Evolutionary conservation across 768 basidiomycete species (phyloP).

Genomic region (Termitomyces sp.): DNA sequence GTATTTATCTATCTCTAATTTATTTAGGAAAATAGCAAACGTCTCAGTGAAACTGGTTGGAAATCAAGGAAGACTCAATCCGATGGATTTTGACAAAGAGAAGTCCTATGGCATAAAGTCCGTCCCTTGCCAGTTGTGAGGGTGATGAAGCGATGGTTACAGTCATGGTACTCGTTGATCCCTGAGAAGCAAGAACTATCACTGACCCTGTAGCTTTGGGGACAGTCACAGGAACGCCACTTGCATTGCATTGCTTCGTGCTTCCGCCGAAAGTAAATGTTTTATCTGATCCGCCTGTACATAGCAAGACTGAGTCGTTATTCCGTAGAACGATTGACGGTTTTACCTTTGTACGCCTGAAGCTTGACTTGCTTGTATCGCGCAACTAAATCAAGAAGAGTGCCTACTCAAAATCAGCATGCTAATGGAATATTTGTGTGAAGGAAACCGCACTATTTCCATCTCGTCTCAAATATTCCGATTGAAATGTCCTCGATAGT

Average conservation of each 20-base stretch:
- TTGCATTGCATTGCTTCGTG: conserved; percentile 1
- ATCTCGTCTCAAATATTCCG: background rate
- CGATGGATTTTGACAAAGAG: background rate
- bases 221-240: conserved; percentile 3
- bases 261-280: conserved; percentile 2
- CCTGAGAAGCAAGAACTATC: conserved; percentile 10
- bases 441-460: conserved; percentile 8
- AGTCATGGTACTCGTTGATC: conserved; percentile 4
- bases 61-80: background rate
- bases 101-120: background rate
- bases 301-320: background rate
- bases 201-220: conserved; percentile 11
- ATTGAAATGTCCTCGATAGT: background rate
- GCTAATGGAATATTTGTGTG: background rate
- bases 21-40: no score
- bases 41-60: background rate
- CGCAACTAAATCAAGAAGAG: conserved; percentile 11
- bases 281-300: background rate
- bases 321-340: background rate
- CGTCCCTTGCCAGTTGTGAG: background rate
- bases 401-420: background rate
- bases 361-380: conserved; percentile 10
- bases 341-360: conserved; percentile 3
- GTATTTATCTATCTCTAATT: conserved; percentile 19
- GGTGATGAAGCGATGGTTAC: background rate